Conservation (phyloP, 2,329 filamentous ascomycete species). For the Cercospora sp. region DNA sequence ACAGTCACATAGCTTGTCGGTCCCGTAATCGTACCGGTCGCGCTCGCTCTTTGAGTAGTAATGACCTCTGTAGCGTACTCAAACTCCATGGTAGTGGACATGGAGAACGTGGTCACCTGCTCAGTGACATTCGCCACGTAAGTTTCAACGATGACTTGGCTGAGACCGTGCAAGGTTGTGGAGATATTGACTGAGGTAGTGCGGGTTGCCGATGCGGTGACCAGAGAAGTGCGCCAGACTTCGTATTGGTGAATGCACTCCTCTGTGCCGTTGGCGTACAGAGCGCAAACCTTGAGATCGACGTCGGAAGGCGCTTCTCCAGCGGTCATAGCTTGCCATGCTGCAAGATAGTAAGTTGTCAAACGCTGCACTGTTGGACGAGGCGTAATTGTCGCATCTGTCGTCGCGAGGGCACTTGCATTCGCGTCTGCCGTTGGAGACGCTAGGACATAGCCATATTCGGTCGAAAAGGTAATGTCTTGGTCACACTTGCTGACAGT, state of each 20-base stretch:
- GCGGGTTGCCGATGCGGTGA: constrained; percentile 43
- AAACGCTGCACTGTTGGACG: constrained; percentile 43
- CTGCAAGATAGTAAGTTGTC: constrained; percentile 49
- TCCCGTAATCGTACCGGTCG: constrained; percentile 24
- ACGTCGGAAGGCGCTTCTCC: constrained; percentile 44
- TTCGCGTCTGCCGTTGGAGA: constrained; percentile 37
- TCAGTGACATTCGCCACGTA: constrained; percentile 43
- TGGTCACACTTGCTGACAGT: constrained; percentile 47
- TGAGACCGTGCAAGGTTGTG: constrained; percentile 41
- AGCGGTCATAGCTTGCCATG: constrained; percentile 47
- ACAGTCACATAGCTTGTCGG: constrained; percentile 37
- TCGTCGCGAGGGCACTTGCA: constrained; percentile 13
- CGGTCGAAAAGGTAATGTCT: constrained; percentile 50
- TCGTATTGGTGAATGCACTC: constrained; percentile 47
- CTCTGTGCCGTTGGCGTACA: constrained; percentile 39
- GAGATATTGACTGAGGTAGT: constrained; percentile 43
- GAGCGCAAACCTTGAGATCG: constrained; percentile 46
- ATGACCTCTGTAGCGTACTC: constrained; percentile 43
- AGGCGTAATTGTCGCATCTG: constrained; percentile 37
- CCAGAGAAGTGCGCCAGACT: constrained; percentile 45
- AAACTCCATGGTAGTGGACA: constrained; percentile 43
- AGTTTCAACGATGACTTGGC: constrained; percentile 44
- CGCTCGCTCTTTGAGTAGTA: constrained; percentile 28
- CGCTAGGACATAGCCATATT: constrained; percentile 47
- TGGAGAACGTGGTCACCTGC: constrained; percentile 42